Evolutionary conservation across 106 monocot genomes (phyloP), one percentile per base, ranked within the genome.

Genomic region (Allium fistulosum): DNA sequence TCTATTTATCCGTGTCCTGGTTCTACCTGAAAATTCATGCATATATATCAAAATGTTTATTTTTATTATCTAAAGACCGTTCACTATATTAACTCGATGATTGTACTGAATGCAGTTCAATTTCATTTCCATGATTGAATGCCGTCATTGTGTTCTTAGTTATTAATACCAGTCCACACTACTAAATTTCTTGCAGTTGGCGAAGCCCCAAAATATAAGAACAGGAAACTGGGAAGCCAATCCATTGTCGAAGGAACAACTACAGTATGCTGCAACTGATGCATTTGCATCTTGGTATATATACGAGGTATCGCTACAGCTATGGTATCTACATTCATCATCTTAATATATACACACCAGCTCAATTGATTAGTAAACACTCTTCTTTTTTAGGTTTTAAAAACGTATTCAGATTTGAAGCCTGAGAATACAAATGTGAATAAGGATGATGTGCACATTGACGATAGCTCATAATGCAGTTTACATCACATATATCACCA

Each of bases 201-300:
- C 55, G 52, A 99, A 99, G 73, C 84, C 89, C 27, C 69, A 56
- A 4, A 90, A 78, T 18, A 90, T 93, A 63, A 90, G 99, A 83
- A 26, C 90, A 85, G 99, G 99, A 71, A 85, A 99, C 69, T 99
- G 99, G 99, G 92, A 99, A 85, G 77, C 65, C 22, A 22, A 75
- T 61, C 62, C 69, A 10, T 71, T 99, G 22, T 87, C 89, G 48
- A 81, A 57, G 57, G 66, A 75, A 26, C 80, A 99, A 74, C 80
- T 99, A 69, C 72, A 72, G 49, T 99, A 99, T 81, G 99, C 99
- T 62, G 99, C 99, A 13, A 99, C 99, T 71, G 99, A 99, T 83
- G 93, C 99, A n/a, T 99, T 78, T 83, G 85, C 70, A 59, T 99
- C 99, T 80, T 99, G 99, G 99, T 78, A 74, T 65, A 49, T 99